phyloP scores from a whole-genome alignment of 345 rosid species.

The Gossypium ekmanianum region DNA sequence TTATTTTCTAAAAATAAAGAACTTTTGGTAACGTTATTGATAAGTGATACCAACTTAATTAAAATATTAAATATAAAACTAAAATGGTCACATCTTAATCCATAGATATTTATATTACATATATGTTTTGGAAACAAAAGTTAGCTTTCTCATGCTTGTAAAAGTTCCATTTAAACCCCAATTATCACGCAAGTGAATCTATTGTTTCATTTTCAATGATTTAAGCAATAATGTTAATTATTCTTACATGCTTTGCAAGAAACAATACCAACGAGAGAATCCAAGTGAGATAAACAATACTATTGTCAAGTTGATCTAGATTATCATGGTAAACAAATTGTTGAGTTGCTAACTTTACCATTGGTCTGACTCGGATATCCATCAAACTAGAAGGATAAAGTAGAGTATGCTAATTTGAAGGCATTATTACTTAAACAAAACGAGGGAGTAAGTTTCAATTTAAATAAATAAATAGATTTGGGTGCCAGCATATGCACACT shows the following conservation, averaged over 20 bases:
- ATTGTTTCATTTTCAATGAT: neutral
- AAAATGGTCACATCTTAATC: too few species aligned
- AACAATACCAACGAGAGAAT: neutral
- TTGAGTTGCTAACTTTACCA: neutral
- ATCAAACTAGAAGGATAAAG: neutral
- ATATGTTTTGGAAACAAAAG: too few species aligned
- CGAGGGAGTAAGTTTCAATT: neutral
- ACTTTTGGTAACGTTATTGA: too few species aligned
- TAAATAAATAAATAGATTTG: neutral
- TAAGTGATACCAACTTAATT: too few species aligned
- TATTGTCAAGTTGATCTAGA: neutral
- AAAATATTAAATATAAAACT: too few species aligned
- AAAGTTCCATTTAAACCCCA: neutral
- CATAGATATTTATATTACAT: too few species aligned
- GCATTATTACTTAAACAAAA: neutral
- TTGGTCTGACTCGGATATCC: constrained; percentile 21
- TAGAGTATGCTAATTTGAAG: neutral
- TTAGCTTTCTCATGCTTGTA: too few species aligned
- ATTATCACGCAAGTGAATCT: neutral
- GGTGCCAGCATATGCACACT: constrained; percentile 16
- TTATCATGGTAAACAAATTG: neutral
- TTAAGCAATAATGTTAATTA: too few species aligned
- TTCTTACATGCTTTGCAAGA: neutral
- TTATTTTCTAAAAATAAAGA: too few species aligned
- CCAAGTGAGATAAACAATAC: neutral